These are phyloP conservation scores for Neckera pumila DNA, from an alignment of 225 moss, liverwort and hornwort species.

Conservation along the genomic window DNA sequence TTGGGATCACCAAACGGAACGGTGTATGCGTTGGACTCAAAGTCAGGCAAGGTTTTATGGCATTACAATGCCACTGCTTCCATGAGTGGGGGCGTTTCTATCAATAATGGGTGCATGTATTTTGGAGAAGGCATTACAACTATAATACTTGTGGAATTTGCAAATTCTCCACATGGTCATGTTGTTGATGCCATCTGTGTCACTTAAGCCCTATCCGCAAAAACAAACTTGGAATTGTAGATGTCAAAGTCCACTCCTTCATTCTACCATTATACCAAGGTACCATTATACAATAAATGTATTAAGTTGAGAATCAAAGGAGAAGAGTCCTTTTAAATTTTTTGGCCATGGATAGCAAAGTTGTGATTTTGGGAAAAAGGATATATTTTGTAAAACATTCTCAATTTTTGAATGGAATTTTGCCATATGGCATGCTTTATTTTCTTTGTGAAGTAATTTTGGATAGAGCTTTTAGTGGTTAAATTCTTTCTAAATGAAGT, in stretches of 20 bases:
- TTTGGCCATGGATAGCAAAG: background rate
- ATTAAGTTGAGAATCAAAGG: no score
- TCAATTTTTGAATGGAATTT: background rate
- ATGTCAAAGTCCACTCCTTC: background rate
- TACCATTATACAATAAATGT: background rate
- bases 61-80: background rate
- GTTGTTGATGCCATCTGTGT: background rate
- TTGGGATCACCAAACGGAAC: background rate
- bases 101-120: background rate
- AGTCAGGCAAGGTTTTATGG: background rate
- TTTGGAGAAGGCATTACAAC: background rate
- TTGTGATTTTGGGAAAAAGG: fast-evolving
- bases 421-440: background rate
- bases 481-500: background rate
- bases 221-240: background rate
- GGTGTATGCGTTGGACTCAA: background rate
- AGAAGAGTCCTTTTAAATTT: no score
- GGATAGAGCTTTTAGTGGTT: background rate
- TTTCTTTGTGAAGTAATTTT: background rate
- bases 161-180: background rate
- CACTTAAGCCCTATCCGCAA: background rate
- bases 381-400: background rate
- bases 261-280: no score
- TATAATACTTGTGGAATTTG: fast-evolving
- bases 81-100: background rate